These are phyloP conservation scores for Aquilaria malaccensis DNA, from an alignment of 345 rosid species.

Conservation along the genomic window DNA sequence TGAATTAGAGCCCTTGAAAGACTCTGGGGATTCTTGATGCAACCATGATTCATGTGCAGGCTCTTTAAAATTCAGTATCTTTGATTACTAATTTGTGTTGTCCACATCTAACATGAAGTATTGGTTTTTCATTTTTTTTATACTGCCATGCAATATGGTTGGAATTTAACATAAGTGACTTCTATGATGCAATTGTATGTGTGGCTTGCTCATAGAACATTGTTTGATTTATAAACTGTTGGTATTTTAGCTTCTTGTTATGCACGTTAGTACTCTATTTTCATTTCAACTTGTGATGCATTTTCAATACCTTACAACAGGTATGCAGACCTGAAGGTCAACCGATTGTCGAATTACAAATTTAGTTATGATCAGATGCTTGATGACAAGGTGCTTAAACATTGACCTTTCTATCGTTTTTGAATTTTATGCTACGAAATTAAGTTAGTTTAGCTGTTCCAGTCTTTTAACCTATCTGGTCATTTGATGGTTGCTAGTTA, in stretches of 20 bases:
- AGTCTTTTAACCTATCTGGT: background rate
- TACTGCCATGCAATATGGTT: too few relatives aligned
- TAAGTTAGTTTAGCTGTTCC: background rate
- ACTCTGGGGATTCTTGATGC: too few relatives aligned
- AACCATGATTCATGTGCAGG: too few relatives aligned
- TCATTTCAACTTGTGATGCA: background rate
- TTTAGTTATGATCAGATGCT: conserved; percentile 22
- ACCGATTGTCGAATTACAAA: conserved; percentile 17
- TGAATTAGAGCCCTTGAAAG: too few relatives aligned
- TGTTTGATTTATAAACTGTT: background rate
- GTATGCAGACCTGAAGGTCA: conserved; percentile 19
- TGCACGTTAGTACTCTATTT: too few relatives aligned
- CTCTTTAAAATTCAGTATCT: too few relatives aligned
- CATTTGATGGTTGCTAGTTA: too few relatives aligned
- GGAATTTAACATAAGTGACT: too few relatives aligned
- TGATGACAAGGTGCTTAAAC: conserved; percentile 14
- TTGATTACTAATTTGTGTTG: too few relatives aligned
- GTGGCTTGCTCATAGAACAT: background rate
- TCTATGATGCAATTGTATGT: background rate
- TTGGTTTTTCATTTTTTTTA: too few relatives aligned
- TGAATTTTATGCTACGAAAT: background rate
- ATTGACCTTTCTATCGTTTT: background rate
- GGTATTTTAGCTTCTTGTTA: background rate
- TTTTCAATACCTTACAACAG: conserved; percentile 2
- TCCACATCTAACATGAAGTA: too few relatives aligned